Evolutionary conservation across 1,284 basidiomycete species (phyloP).

Genomic region (Albatrellus sp.): DNA sequence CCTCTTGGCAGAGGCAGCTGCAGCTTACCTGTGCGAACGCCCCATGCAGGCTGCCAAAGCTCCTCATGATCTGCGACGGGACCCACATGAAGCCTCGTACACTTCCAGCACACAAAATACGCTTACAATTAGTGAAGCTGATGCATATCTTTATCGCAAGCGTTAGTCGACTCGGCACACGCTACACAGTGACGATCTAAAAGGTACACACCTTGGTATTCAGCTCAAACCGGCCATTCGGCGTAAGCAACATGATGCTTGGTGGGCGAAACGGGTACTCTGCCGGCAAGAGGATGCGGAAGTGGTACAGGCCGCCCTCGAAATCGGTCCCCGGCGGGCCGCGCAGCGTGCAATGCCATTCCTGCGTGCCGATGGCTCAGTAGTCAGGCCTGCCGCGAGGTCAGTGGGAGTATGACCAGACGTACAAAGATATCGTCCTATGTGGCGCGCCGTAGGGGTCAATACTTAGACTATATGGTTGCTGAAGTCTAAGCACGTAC

Average conservation of each 20-base stretch:
- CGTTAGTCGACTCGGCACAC: not conserved
- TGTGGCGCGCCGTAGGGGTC: conserved; percentile 10
- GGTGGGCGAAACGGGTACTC: conserved; percentile 94
- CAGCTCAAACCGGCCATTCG: conserved; percentile 89
- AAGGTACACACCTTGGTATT: conserved; percentile 73
- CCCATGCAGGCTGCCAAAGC: conserved; percentile 96
- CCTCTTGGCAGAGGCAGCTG: not conserved
- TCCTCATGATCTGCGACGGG: conserved; percentile 63
- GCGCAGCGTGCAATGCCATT: conserved; percentile 96
- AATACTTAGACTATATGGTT: conserved; percentile 3
- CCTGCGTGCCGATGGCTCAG: conserved; percentile 34
- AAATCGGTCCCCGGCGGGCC: conserved; percentile 83
- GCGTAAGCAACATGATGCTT: conserved; percentile 88
- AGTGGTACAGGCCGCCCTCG: conserved; percentile 86
- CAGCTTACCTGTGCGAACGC: conserved; percentile 74
- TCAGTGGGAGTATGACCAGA: conserved; percentile 9
- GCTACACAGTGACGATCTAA: not conserved
- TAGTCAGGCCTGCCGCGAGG: conserved; percentile 12
- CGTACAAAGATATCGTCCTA: conserved; percentile 77
- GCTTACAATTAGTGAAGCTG: conserved; percentile 79
- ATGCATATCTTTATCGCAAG: conserved; percentile 68
- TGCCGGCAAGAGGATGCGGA: conserved; percentile 81
- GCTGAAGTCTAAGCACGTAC: conserved; percentile 28
- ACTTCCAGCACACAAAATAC: not conserved
- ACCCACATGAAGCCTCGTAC: not conserved